Evolutionary conservation across 306 rosid genomes (phyloP).

Genomic region (Macrotyloma uniflorum): DNA sequence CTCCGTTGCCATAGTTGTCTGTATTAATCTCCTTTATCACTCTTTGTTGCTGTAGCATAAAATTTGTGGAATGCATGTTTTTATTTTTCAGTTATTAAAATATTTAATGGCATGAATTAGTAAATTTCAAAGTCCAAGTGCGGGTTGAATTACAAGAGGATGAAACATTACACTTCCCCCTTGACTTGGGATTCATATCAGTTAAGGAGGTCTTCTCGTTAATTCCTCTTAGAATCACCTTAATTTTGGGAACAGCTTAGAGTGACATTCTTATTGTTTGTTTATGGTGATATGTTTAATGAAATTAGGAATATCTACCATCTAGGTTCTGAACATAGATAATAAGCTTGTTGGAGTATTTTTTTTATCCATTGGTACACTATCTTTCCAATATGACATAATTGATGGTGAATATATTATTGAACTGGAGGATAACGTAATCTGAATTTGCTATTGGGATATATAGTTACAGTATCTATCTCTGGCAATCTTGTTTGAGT

Average conservation of each 20-base stretch:
- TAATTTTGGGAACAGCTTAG: neutral
- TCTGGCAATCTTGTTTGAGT: conserved; percentile 7
- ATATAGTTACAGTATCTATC: conserved; percentile 6
- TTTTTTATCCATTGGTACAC: conserved; percentile 5
- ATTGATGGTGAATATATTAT: conserved; percentile 6
- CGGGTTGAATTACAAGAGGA: conserved; percentile 17
- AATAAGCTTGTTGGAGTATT: neutral
- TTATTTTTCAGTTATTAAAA: neutral
- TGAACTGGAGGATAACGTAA: neutral
- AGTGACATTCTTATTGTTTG: neutral
- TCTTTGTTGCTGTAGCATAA: conserved; percentile 9
- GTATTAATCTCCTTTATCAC: conserved; percentile 61
- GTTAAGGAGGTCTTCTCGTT: neutral
- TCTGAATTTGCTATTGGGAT: conserved; percentile 1
- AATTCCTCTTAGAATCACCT: neutral
- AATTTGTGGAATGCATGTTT: conserved; percentile 8
- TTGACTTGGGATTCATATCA: neutral
- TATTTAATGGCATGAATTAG: neutral
- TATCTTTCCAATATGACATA: neutral
- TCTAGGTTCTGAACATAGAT: conserved; percentile 4
- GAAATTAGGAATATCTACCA: conserved; percentile 11
- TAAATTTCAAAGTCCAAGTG: neutral
- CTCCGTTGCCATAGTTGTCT: conserved; percentile 96
- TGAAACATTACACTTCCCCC: neutral
- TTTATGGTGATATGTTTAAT: conserved; percentile 1